Evolutionary conservation across 805 yeast species (phyloP).

Genomic region (Kluyveromyces lactis): DNA sequence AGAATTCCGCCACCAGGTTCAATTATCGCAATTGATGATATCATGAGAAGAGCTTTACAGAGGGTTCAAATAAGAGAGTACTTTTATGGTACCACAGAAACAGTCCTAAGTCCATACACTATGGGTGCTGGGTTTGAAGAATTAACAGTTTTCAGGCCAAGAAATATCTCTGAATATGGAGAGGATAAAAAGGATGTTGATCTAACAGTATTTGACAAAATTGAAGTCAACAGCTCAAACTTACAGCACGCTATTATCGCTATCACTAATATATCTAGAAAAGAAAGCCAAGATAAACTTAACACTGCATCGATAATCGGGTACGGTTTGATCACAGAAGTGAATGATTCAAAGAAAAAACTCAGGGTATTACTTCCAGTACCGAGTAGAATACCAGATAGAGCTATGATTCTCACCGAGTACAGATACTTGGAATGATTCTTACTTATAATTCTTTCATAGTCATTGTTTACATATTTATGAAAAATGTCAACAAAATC

Average conservation of each 20-base stretch:
- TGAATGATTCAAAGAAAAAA: slow-evolving; percentile 66
- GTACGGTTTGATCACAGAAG: slow-evolving; percentile 58
- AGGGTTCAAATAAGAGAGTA: slow-evolving; percentile 76
- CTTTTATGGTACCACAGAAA: slow-evolving; percentile 69
- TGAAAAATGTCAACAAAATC: too few species aligned
- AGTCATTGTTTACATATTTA: background rate
- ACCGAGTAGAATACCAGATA: slow-evolving; percentile 76
- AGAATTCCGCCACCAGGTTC: slow-evolving; percentile 71
- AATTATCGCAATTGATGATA: slow-evolving; percentile 63
- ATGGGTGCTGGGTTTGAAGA: slow-evolving; percentile 61
- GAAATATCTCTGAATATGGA: slow-evolving; percentile 14
- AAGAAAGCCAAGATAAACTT: slow-evolving; percentile 41
- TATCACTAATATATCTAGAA: slow-evolving; percentile 41
- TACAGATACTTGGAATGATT: slow-evolving; percentile 71
- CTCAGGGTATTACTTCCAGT: slow-evolving; percentile 74
- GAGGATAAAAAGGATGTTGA: slow-evolving; percentile 16
- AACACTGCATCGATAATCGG: slow-evolving; percentile 61
- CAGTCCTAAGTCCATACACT: slow-evolving; percentile 76
- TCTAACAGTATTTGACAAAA: slow-evolving; percentile 23
- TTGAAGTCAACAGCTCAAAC: slow-evolving; percentile 42
- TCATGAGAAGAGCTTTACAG: slow-evolving; percentile 60
- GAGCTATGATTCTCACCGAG: slow-evolving; percentile 65
- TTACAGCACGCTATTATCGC: slow-evolving; percentile 76
- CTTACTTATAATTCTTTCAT: background rate
- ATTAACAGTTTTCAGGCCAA: slow-evolving; percentile 55